Base-by-base conservation (phyloP, 176 grass and related monocot species). In the Zizania latifolia region DNA sequence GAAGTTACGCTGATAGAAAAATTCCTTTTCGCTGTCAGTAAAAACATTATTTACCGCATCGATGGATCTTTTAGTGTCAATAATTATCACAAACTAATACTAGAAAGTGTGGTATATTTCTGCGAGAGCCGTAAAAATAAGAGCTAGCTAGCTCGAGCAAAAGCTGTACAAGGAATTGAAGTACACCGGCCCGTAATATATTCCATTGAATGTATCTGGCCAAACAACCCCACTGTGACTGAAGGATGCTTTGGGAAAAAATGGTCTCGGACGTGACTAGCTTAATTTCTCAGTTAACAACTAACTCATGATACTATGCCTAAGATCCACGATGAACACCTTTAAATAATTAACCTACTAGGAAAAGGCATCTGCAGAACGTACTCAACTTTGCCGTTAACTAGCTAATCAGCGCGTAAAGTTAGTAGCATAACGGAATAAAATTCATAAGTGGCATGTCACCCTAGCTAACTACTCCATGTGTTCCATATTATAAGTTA, bases 371-470 rank as follows among this genome's bases (percentile, higher is more conserved):
- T 39, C 43, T 35, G 21, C 38, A 56, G 71, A 76, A 13, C n/a
- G n/a, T n/a, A n/a, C 57, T 19, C 23, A 58, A 67, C 65, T 82
- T 31, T 66, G 58, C 73, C 78, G 85, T 82, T 77, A 82, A 81
- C 85, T 66, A 82, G 67, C 67, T 82, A 73, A 73, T 78, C 50
- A 60, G 10, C 60, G 11, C 46, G 37, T 70, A 65, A 4, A 67
- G 41, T 19, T 39, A 30, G 54, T 12, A 60, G 14, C 66, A 66
- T 74, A 87, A 74, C 74, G 15, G 54, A 65, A 87, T 79, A 83
- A 83, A 50, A 78, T 28, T 21, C 30, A 69, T 78, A 73, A 78
- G 79, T 67, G 33, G 65, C 72, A 82, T 64, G 33, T 58, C 66
- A 78, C 66, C 30, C 38, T 67, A 82, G 30, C 19, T 82, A 72